Conservation (phyloP, 176 grass and related monocot genomes). For the Bromus sterilis region DNA sequence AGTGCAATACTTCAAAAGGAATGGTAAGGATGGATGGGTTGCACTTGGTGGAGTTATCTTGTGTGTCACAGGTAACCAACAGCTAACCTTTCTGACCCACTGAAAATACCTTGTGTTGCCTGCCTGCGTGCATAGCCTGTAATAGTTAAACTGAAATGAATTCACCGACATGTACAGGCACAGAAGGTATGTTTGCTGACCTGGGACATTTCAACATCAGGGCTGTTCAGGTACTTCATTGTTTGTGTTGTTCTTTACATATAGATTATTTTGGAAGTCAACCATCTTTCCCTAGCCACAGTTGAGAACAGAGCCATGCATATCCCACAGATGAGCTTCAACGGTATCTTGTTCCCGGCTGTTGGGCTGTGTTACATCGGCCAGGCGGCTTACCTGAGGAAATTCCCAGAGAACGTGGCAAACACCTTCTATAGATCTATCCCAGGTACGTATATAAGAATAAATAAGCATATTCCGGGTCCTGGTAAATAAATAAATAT, state of each 20-base stretch:
- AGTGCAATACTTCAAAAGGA: conserved; percentile 45
- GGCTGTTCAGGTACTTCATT: conserved; percentile 46
- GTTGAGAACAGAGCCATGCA: background rate
- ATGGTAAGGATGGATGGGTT: conserved; percentile 50
- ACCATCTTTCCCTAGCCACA: background rate
- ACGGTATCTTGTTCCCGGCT: conserved; percentile 49
- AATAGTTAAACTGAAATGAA: background rate
- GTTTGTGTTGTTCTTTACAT: background rate
- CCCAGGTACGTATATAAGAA: conserved; percentile 35
- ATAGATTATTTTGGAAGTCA: background rate
- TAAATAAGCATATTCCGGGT: conserved; percentile 31
- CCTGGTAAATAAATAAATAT: too few relatives aligned
- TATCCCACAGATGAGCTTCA: conserved; percentile 53
- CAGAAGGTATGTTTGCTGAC: conserved; percentile 74
- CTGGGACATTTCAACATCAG: background rate
- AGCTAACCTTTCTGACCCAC: background rate
- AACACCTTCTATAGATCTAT: conserved; percentile 72
- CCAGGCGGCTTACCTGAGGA: conserved; percentile 59
- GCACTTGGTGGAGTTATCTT: conserved; percentile 64
- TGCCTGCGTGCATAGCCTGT: background rate
- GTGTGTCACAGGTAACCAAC: conserved; percentile 49
- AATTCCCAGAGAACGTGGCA: conserved; percentile 20
- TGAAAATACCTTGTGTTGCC: background rate
- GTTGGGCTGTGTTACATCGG: conserved; percentile 52
- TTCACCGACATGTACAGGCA: conserved; percentile 27